These are phyloP conservation scores for Jaenimonas drosophilae DNA, from an alignment of 208 protist genomes.

Conservation along the genomic window DNA sequence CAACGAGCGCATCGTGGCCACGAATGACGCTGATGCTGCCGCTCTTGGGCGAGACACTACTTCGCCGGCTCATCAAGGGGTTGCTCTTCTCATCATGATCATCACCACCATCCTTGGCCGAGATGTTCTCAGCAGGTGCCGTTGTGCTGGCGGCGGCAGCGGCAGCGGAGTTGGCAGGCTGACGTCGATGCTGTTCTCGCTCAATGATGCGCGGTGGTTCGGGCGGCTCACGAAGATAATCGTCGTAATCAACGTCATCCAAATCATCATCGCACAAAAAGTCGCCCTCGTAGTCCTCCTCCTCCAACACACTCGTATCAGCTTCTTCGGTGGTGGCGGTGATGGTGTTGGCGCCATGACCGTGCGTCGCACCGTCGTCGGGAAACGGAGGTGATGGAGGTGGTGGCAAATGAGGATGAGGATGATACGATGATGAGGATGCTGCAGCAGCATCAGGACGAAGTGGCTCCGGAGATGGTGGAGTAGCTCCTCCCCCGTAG, in stretches of 20 bases:
- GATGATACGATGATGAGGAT: no score
- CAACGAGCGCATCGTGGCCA: background rate
- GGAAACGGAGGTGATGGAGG: no score
- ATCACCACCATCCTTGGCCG: background rate
- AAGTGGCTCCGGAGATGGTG: no score
- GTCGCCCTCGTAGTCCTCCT: constrained; percentile 10
- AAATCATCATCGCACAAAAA: constrained; percentile 11
- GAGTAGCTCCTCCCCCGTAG: no score
- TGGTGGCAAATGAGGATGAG: no score
- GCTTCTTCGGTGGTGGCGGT: constrained; percentile 82
- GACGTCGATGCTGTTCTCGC: constrained; percentile 67
- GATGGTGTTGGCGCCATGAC: constrained; percentile 11
- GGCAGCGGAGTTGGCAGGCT: background rate
- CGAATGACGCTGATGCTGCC: background rate
- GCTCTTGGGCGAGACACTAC: background rate
- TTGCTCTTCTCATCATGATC: background rate
- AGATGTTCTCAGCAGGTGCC: background rate
- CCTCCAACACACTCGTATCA: constrained; percentile 11
- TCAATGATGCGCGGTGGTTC: constrained; percentile 77
- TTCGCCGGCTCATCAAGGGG: background rate
- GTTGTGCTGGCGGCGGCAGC: background rate
- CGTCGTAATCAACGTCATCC: constrained; percentile 4
- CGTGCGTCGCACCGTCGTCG: constrained; percentile 2
- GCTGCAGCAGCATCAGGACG: no score
- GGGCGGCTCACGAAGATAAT: constrained; percentile 10